These are phyloP conservation scores for Caryopteris hybrid DNA, from an alignment of 305 asterid genomes.

Conservation along the genomic window DNA sequence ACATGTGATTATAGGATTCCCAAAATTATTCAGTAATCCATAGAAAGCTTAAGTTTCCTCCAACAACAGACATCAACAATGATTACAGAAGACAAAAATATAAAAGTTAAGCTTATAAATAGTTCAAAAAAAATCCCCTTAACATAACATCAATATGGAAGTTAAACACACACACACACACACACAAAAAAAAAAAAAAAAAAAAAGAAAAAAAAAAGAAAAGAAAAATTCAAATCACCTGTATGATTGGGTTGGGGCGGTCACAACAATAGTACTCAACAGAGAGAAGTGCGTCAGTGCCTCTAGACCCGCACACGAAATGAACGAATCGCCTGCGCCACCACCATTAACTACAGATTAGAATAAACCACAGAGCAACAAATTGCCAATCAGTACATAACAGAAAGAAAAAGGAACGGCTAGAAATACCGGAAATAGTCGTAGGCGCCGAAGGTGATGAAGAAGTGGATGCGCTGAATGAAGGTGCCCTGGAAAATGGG, in stretches of 20 bases:
- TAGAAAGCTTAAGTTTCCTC: not conserved
- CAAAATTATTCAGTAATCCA: not conserved
- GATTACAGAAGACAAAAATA: not conserved
- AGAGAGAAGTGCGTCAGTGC: slow-evolving; percentile 56
- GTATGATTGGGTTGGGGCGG: slow-evolving; percentile 85
- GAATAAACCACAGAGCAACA: not conserved
- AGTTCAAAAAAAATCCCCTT: not conserved
- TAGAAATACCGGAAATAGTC: slow-evolving; percentile 59
- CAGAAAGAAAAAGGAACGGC: not conserved
- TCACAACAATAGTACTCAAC: slow-evolving; percentile 82
- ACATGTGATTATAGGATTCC: not conserved
- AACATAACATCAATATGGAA: not conserved
- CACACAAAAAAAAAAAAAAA: not conserved
- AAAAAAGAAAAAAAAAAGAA: no score
- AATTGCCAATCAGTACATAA: not conserved
- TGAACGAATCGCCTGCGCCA: slow-evolving; percentile 63
- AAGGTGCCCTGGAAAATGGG: slow-evolving; percentile 90
- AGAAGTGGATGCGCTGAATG: slow-evolving; percentile 66
- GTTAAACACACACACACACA: not conserved
- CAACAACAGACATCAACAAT: not conserved
- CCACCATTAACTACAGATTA: slow-evolving; percentile 14
- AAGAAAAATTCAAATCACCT: slow-evolving; percentile 52
- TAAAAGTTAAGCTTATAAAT: not conserved
- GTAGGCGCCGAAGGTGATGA: slow-evolving; percentile 83
- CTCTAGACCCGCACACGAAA: slow-evolving; percentile 60